Base-by-base conservation (phyloP, 2,329 filamentous ascomycete genomes). In the Pseudogymnoascus sp. region DNA sequence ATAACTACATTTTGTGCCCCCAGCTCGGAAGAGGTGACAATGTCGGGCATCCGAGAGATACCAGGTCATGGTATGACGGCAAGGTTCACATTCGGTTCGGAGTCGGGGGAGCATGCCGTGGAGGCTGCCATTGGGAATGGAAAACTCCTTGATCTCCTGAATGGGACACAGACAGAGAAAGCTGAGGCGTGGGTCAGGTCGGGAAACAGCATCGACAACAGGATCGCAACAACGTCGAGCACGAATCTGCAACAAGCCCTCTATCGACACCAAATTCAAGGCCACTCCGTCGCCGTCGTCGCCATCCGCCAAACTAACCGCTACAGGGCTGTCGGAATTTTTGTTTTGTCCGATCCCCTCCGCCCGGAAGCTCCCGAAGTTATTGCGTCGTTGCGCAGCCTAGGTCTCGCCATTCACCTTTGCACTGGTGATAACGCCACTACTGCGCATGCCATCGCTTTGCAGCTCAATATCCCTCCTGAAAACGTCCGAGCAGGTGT, bases 401-500 rank as follows among this genome's bases (percentile, higher is more conserved):
- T 75, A 34, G 75, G 77, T 34, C 76, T 85, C 60, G 74, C 77
- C 15, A 77, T 84, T 9, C 84, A 78, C 75, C 84, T 86, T 81
- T 79, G 84, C 63, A 83, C 82, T 0, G 83, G 83, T 15, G 83
- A 86, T 68, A 85, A 85, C 63, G 71, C 73, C 37, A 80, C 70
- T 21, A 86, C 84, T 1, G 83, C 83, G 5, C 72, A 77, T 28
- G 82, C 82, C 0, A 81, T 86, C 3, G 83, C 80, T 3, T 72
- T 74, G 5, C 76, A 78, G 66, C 73, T 86, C 23, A 81, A 80
- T 12, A 86, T 86, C 61, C 74, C 77, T 0, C 65, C 71, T 1
- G 72, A 76, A 26, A 82, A 84, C 67, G 78, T 87, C 62, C 82
- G 85, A 63, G 83, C 83, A 2, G 82, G 82, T 48, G 82, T 85